Conservation (phyloP, 495 filamentous ascomycete genomes). For the Neurospora discreta region DNA sequence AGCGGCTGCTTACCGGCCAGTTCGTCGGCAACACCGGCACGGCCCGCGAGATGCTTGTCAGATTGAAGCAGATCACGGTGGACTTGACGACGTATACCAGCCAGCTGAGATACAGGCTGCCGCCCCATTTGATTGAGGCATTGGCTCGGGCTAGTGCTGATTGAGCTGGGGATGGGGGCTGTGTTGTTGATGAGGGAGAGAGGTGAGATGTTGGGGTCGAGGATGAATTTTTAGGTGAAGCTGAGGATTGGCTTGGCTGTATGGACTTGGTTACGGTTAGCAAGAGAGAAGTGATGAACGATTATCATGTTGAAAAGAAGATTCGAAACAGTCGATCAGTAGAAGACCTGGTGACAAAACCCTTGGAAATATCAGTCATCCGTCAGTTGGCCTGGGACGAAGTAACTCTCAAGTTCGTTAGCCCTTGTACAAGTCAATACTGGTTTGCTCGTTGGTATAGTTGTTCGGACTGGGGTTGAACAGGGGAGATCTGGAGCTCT, state of each 20-base stretch:
- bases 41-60: constrained; percentile 49
- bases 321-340: not conserved
- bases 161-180: constrained; percentile 9
- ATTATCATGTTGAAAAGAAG: not conserved
- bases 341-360: not conserved
- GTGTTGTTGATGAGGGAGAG: not conserved
- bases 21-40: constrained; percentile 67
- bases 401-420: no score
- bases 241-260: not conserved
- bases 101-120: constrained; percentile 80
- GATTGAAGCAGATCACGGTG: constrained; percentile 63
- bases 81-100: constrained; percentile 93
- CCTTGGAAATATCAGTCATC: not conserved
- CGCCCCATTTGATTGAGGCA: constrained; percentile 61
- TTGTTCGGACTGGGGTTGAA: not conserved
- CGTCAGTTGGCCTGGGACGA: not conserved
- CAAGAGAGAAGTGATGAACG: not conserved
- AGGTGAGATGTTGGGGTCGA: not conserved
- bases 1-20: constrained; percentile 47
- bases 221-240: not conserved
- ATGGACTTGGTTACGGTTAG: not conserved
- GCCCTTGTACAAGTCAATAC: no score
- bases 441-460: not conserved
- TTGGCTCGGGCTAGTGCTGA: constrained; percentile 68
- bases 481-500: not conserved